Percentiles rank a stretch among this genome's conserved stretches.
phyloP scores from a whole-genome alignment of 305 asterid species.

The Solanum hybrid region DNA sequence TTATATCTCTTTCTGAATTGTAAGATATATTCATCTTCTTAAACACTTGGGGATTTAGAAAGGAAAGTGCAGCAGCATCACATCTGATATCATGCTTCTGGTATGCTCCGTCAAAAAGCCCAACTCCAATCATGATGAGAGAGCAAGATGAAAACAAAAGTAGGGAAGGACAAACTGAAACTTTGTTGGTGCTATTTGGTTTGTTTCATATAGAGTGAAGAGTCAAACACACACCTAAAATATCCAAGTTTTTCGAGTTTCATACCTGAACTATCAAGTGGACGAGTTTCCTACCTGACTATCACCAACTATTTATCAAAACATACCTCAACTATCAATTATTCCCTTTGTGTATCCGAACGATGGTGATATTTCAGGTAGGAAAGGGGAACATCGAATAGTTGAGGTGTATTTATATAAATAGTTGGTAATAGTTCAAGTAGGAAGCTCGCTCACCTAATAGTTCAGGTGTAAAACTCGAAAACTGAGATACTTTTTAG shows the following conservation, averaged over 20 bases:
- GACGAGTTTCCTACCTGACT: not conserved
- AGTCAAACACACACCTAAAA: not conserved
- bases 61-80: not conserved
- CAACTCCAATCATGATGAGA: not conserved
- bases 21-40: not conserved
- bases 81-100: not conserved
- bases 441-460: not conserved
- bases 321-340: not conserved
- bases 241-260: not conserved
- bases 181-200: not conserved
- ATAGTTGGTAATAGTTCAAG: not conserved
- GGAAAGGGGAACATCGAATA: not conserved
- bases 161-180: not conserved
- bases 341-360: not conserved
- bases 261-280: not conserved
- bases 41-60: not conserved
- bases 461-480: not conserved
- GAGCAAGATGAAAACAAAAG: not conserved
- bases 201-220: not conserved
- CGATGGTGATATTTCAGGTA: not conserved
- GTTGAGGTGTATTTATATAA: not conserved
- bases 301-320: not conserved
- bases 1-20: not conserved
- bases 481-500: not conserved
- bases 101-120: not conserved